Percentiles rank a stretch among this genome's conserved stretches.
These are phyloP conservation scores for Entamoeba nuttalli DNA, from an alignment of 208 protist genomes.

Conservation along the genomic window DNA sequence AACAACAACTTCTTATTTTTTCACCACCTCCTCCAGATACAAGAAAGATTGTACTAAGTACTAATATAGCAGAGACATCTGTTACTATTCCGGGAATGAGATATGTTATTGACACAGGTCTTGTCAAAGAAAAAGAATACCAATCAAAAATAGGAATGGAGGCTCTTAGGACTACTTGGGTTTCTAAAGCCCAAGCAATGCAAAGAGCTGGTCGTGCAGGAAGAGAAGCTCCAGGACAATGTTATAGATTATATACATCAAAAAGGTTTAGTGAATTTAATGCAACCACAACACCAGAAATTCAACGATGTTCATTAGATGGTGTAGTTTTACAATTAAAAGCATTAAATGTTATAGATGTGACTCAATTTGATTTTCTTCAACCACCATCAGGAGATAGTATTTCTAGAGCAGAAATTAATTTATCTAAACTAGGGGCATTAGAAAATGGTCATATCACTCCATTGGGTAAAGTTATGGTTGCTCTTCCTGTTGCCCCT, in stretches of 20 bases:
- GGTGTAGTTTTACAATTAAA: background rate
- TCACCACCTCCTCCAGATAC: constrained; percentile 1
- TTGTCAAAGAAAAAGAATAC: constrained; percentile 13
- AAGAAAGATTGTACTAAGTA: constrained; percentile 27
- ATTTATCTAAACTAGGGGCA: background rate
- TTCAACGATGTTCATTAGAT: background rate
- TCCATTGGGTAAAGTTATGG: background rate
- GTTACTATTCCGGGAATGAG: constrained; percentile 24
- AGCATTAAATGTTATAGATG: background rate
- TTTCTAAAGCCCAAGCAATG: constrained; percentile 1
- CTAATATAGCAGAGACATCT: constrained; percentile 31
- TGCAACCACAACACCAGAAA: constrained; percentile 22
- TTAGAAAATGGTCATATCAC: background rate
- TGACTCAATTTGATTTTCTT: background rate
- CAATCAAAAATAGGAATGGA: constrained; percentile 3
- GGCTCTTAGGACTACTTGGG: background rate
- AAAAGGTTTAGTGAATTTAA: constrained; percentile 17
- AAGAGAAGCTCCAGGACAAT: background rate
- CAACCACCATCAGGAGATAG: background rate
- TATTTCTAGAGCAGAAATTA: background rate
- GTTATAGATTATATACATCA: background rate
- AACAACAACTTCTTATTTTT: background rate
- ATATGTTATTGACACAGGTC: constrained; percentile 25
- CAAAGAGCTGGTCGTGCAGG: constrained; percentile 21
- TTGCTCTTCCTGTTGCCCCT: background rate